Evolutionary conservation across 345 rosid species (phyloP).

Genomic region (Aquilaria yunnanensis): DNA sequence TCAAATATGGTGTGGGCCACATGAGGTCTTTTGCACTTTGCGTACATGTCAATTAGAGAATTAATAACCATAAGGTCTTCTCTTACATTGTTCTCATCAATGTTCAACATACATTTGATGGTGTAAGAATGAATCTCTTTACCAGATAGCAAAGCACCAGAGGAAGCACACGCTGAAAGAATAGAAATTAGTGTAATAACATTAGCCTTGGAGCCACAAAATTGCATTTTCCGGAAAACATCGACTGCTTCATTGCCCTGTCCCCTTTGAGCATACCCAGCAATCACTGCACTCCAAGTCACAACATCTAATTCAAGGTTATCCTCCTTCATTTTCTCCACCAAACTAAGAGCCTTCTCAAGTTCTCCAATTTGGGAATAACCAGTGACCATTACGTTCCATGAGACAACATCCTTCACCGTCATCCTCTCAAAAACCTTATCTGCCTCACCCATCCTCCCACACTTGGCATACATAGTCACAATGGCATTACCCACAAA

Average conservation of each 20-base stretch:
- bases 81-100: slow-evolving; percentile 24
- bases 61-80: slow-evolving; percentile 53
- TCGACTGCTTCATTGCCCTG: slow-evolving; percentile 59
- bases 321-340: slow-evolving; percentile 57
- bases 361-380: slow-evolving; percentile 68
- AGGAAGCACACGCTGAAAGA: slow-evolving; percentile 81
- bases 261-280: slow-evolving; percentile 78
- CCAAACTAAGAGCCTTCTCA: slow-evolving; percentile 50
- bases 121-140: slow-evolving; percentile 68
- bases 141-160: slow-evolving; percentile 62
- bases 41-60: slow-evolving; percentile 76
- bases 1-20: slow-evolving; percentile 52
- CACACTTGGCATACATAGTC: slow-evolving; percentile 85
- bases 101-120: slow-evolving; percentile 45
- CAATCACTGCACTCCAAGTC: slow-evolving; percentile 83
- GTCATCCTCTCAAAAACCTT: slow-evolving; percentile 50
- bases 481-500: slow-evolving; percentile 68
- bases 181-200: slow-evolving; percentile 68
- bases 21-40: slow-evolving; percentile 47
- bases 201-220: slow-evolving; percentile 46
- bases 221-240: slow-evolving; percentile 65
- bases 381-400: slow-evolving; percentile 87
- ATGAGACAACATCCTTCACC: slow-evolving; percentile 71
- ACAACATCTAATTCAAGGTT: slow-evolving; percentile 62
- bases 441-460: slow-evolving; percentile 54